Evolutionary conservation across 371 early-diverging fungal genomes (phyloP), one percentile per base, ranked within the genome.

Genomic region (Mortierella sp.): DNA sequence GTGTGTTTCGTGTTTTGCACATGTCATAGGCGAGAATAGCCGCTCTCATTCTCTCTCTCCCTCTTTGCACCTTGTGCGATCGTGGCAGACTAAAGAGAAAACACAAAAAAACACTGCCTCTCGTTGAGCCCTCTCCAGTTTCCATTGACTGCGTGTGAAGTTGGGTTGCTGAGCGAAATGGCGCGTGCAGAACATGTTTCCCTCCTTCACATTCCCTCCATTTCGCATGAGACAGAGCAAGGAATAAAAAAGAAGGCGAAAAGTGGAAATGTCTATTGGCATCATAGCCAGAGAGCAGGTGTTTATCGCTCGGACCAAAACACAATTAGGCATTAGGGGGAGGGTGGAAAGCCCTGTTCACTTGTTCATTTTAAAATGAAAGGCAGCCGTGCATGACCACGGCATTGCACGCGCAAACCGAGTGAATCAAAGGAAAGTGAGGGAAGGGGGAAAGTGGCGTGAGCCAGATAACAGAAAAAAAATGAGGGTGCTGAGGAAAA

Each of bases 271-370:
- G 49, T 32, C 27, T 24, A 35, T 51, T 11, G 72, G 71, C n/a
- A 51, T 68, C 24, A n/a, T 27, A 14, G 6, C 35, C 35, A 32
- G 27, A 16, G 44, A 48, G 72, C 80, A 75, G 72, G 43, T 75
- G 76, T 72, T 72, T 80, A 43, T 75, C 75, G 80, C 80, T 75
- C 73, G 80, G 72, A 32, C 80, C 80, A 75, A 72, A 75, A 24
- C 10, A n/a, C 65, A 46, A 71, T 48, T 29, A 35, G 29, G 1
- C 0, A 41, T 41, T 43, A 21, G 5, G 18, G 56, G 6, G 2
- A 56, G 27, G 14, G 51, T 7, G 4, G 49, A 32, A 32, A 49
- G 27, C 10, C 68, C 70, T 71, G 56, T 56, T 27, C 16, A 24
- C 56, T 73, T 74, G 73, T 68, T 68, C 74, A 72, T 74, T 70